Conservation (phyloP, 176 grass and related monocot species). For the Zizania latifolia region DNA sequence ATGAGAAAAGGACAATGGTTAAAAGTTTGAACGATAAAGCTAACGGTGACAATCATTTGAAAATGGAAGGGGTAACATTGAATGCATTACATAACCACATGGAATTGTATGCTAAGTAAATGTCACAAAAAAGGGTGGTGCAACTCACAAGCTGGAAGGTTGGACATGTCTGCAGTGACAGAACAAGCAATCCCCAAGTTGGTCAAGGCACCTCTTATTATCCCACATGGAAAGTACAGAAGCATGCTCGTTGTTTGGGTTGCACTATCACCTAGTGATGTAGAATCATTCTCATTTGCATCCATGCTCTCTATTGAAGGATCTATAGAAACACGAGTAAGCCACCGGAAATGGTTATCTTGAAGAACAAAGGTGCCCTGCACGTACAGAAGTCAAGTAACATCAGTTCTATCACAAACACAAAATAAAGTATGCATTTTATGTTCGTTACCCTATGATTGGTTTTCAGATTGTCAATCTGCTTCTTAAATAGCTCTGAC, state of each 20-base stretch:
- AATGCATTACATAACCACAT: slow-evolving; percentile 14
- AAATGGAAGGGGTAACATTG: neutral
- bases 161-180: slow-evolving; percentile 85
- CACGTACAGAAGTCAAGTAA: slow-evolving; percentile 16
- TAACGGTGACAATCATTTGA: neutral
- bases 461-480: slow-evolving; percentile 96
- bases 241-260: slow-evolving; percentile 82
- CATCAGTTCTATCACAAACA: slow-evolving; percentile 1
- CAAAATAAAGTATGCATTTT: neutral
- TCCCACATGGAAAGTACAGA: slow-evolving; percentile 85
- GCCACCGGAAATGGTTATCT: slow-evolving; percentile 85
- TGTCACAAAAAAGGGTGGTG: neutral
- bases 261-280: slow-evolving; percentile 37
- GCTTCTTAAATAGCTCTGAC: slow-evolving; percentile 93
- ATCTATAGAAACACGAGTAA: slow-evolving; percentile 71
- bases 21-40: neutral
- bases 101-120: slow-evolving; percentile 30
- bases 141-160: slow-evolving; percentile 84
- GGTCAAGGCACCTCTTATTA: slow-evolving; percentile 88
- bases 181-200: slow-evolving; percentile 80
- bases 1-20: neutral
- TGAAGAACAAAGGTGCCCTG: slow-evolving; percentile 97
- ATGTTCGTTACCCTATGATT: slow-evolving; percentile 79
- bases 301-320: slow-evolving; percentile 45
- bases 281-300: slow-evolving; percentile 47